These are phyloP conservation scores for Solanum ahanhuiri DNA, from an alignment of 257 asterid species.

Conservation along the genomic window DNA sequence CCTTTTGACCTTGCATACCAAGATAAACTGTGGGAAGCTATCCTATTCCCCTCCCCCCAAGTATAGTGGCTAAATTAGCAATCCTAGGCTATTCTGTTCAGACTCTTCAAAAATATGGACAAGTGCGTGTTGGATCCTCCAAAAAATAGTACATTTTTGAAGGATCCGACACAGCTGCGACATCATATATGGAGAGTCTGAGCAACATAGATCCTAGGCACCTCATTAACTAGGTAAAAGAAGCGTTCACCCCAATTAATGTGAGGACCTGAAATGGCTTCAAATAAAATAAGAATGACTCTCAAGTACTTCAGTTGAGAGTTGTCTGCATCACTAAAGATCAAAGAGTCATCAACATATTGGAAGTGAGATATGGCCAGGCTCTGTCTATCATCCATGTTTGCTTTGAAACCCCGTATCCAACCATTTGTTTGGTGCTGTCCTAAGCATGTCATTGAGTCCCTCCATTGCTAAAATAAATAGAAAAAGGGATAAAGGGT, in stretches of 20 bases:
- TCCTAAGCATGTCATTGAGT: neutral
- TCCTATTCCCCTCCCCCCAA: too few relatives aligned
- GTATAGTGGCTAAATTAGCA: too few relatives aligned
- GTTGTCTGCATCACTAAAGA: neutral
- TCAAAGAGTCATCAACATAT: neutral
- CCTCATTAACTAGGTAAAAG: neutral
- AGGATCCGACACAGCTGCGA: too few relatives aligned
- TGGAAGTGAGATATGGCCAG: neutral
- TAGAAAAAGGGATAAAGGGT: neutral
- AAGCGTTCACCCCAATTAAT: too few relatives aligned
- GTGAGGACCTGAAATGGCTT: neutral
- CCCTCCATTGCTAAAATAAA: neutral
- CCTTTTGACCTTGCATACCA: neutral
- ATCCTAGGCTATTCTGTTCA: too few relatives aligned
- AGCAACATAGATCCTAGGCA: neutral
- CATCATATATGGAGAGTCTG: too few relatives aligned
- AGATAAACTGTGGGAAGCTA: neutral
- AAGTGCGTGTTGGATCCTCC: too few relatives aligned
- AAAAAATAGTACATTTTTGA: too few relatives aligned
- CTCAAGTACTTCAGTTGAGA: neutral
- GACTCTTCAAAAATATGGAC: too few relatives aligned
- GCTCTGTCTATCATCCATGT: neutral
- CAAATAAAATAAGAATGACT: neutral
- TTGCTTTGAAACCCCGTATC: neutral
- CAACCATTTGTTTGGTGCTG: neutral